These are phyloP conservation scores for Ceratocystis alfenasii DNA, from an alignment of 2,329 filamentous ascomycete species.

Conservation along the genomic window DNA sequence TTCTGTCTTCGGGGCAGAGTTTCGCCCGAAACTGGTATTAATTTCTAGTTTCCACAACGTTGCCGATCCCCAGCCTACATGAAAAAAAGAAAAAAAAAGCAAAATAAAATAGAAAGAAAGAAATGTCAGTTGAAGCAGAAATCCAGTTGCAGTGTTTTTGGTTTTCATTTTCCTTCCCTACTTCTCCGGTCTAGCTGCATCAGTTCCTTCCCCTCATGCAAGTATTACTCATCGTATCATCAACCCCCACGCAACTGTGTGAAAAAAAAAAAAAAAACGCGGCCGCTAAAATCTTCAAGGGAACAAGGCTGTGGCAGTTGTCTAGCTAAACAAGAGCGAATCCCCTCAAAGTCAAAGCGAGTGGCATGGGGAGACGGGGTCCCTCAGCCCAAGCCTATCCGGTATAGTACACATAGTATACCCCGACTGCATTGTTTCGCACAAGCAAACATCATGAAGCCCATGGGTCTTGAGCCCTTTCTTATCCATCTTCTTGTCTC, in stretches of 20 bases:
- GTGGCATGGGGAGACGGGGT: not conserved
- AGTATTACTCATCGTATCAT: not conserved
- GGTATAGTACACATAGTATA: not conserved
- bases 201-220: not conserved
- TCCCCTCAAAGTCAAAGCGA: not conserved
- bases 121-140: no score
- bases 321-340: conserved; percentile 1
- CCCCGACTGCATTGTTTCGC: not conserved
- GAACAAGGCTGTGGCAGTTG: conserved; percentile 8
- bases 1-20: not conserved
- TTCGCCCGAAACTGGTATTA: not conserved
- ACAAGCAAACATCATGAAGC: not conserved
- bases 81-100: no score
- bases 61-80: no score
- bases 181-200: not conserved
- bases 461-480: not conserved
- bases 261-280: not conserved
- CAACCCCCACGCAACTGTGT: not conserved
- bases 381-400: not conserved
- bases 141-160: no score
- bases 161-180: no score
- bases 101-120: no score
- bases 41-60: no score
- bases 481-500: not conserved
- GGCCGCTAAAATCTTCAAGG: conserved; percentile 3